Conservation (phyloP, 106 monocot species). For the Apostasia shenzhenica region DNA sequence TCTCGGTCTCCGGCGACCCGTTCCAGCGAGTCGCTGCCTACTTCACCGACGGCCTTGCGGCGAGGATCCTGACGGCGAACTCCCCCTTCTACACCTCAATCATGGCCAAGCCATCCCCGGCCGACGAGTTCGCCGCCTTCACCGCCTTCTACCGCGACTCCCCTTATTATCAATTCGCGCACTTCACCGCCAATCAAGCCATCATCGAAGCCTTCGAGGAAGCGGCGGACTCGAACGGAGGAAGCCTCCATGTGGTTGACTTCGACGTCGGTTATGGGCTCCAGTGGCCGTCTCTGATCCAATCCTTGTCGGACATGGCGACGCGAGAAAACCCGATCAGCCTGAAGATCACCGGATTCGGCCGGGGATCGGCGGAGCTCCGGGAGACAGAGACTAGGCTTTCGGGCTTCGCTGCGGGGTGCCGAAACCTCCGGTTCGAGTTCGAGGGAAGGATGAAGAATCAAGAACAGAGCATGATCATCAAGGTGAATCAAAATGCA, state of each 20-base stretch:
- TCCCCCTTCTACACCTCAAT: slow-evolving; percentile 12
- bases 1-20: slow-evolving; percentile 24
- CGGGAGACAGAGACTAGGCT: slow-evolving; percentile 27
- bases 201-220: slow-evolving; percentile 48
- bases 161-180: slow-evolving; percentile 54
- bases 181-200: slow-evolving; percentile 64
- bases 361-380: slow-evolving; percentile 25
- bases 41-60: slow-evolving; percentile 36
- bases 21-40: slow-evolving; percentile 34
- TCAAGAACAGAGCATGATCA: background rate
- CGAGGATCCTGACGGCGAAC: background rate
- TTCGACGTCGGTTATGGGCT: slow-evolving; percentile 43
- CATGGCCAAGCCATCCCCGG: slow-evolving; percentile 6
- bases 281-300: slow-evolving; percentile 57
- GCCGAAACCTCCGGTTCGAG: slow-evolving; percentile 23
- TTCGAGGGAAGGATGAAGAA: slow-evolving; percentile 21
- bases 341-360: slow-evolving; percentile 26
- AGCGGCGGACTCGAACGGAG: slow-evolving; percentile 14
- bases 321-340: slow-evolving; percentile 12
- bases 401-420: slow-evolving; percentile 20
- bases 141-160: slow-evolving; percentile 38
- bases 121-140: slow-evolving; percentile 37
- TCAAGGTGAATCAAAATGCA: slow-evolving; percentile 16
- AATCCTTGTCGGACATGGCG: slow-evolving; percentile 41
- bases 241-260: slow-evolving; percentile 36